Evolutionary conservation across 371 early-diverging fungal species (phyloP).

Genomic region (Furculomyces boomerangus): DNA sequence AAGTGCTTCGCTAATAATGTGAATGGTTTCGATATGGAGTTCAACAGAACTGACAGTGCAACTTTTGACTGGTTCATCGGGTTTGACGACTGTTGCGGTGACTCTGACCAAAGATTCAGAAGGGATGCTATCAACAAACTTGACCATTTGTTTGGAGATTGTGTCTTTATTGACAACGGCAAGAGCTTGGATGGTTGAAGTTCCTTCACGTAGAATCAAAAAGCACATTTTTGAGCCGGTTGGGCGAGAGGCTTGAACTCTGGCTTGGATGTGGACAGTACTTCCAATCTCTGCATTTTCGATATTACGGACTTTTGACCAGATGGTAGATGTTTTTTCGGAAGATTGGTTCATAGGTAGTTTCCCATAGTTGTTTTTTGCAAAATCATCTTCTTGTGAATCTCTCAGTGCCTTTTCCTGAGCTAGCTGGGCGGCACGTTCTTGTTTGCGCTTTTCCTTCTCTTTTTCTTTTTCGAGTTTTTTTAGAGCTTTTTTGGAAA

Average conservation of each 20-base stretch:
- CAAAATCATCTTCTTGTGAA: conserved; percentile 50
- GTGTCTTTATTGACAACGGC: conserved; percentile 40
- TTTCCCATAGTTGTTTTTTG: conserved; percentile 72
- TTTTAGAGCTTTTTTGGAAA: conserved; percentile 82
- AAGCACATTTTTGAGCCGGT: conserved; percentile 85
- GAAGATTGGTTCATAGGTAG: conserved; percentile 74
- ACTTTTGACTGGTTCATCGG: conserved; percentile 70
- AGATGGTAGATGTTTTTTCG: conserved; percentile 27
- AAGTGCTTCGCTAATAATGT: conserved; percentile 58
- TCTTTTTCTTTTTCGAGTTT: conserved; percentile 82
- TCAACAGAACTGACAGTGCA: conserved; percentile 86
- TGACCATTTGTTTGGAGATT: conserved; percentile 90
- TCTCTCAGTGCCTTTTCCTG: conserved; percentile 72
- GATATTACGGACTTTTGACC: conserved; percentile 33
- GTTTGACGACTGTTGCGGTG: conserved; percentile 56
- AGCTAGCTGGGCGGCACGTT: conserved; percentile 59
- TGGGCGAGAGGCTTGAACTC: conserved; percentile 76
- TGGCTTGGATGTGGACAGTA: conserved; percentile 63
- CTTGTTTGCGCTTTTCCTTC: conserved; percentile 66
- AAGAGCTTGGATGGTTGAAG: conserved; percentile 78
- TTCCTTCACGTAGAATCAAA: conserved; percentile 76
- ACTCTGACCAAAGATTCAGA: conserved; percentile 80
- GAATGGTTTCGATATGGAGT: conserved; percentile 55
- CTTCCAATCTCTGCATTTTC: conserved; percentile 44
- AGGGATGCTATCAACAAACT: conserved; percentile 67